Evolutionary conservation across 2,329 filamentous ascomycete genomes (phyloP).

Genomic region (Aureobasidium sp.): DNA sequence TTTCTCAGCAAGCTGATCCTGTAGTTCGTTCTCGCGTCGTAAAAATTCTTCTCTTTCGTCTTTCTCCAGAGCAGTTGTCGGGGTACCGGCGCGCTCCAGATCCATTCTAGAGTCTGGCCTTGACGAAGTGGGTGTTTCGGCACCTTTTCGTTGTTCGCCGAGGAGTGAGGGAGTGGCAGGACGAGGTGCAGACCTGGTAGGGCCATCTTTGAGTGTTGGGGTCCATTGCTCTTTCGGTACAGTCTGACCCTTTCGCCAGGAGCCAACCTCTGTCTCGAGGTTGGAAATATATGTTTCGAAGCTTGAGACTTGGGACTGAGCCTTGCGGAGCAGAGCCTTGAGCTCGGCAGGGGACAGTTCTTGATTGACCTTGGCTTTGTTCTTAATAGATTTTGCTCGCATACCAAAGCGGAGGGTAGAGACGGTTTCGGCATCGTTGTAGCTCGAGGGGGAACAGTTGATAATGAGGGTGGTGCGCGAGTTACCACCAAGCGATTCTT

Average conservation of each 20-base stretch:
- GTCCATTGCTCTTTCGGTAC: slow-evolving; percentile 90
- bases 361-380: slow-evolving; percentile 99
- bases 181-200: slow-evolving; percentile 40
- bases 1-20: slow-evolving; percentile 91
- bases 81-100: slow-evolving; percentile 72
- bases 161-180: slow-evolving; percentile 54
- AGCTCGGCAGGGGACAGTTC: slow-evolving; percentile 93
- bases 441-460: slow-evolving; percentile 97
- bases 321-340: slow-evolving; percentile 86
- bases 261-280: slow-evolving; percentile 74
- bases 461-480: slow-evolving; percentile 97
- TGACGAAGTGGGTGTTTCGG: slow-evolving; percentile 39
- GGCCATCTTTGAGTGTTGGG: slow-evolving; percentile 47
- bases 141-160: slow-evolving; percentile 36
- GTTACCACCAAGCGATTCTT: slow-evolving; percentile 96
- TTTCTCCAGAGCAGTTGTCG: slow-evolving; percentile 81
- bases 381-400: slow-evolving; percentile 97
- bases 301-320: slow-evolving; percentile 77
- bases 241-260: slow-evolving; percentile 79
- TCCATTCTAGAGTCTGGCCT: slow-evolving; percentile 59
- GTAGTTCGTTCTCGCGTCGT: slow-evolving; percentile 88
- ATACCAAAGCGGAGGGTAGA: slow-evolving; percentile 91
- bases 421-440: slow-evolving; percentile 92
- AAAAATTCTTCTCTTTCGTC: slow-evolving; percentile 96
- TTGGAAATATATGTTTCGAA: slow-evolving; percentile 81